Evolutionary conservation across 2,329 filamentous ascomycete genomes (phyloP), one percentile per base, ranked within the genome.

Genomic region (Aquanectria penicillioides): DNA sequence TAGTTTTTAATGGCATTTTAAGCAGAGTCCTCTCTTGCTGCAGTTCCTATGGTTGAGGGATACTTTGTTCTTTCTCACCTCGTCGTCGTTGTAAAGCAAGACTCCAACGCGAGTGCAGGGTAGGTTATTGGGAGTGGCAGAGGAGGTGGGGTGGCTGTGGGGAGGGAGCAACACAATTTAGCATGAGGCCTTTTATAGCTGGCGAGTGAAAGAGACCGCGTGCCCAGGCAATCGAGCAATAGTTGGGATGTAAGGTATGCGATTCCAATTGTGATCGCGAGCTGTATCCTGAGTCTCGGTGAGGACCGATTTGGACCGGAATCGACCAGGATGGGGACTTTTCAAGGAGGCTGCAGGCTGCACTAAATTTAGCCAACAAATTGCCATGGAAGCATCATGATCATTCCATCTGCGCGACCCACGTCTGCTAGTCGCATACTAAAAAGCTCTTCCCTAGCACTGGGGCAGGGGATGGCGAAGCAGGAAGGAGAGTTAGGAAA

Each of bases 1-100:
- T 71, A 11, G 69, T 61, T 59, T 69, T 71, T 15, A 53, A 43
- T 6, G 56, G 33, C 69, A 71, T 71, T 8, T 46, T 63, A 44
- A 20, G 13, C 15, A 17, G 38, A n/a, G n/a, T n/a, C n/a, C n/a
- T n/a, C n/a, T n/a, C n/a, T n/a, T n/a, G n/a, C n/a, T n/a, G n/a
- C n/a, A n/a, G n/a, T n/a, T n/a, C n/a, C n/a, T n/a, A n/a, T 5
- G 6, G 17, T 15, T 18, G 12, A n/a, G 23, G 29, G 11, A 9
- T 25, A 5, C 23, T 25, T 15, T 41, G 22, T 12, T 12, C 1
- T n/a, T 10, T 8, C 10, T 10, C 11, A 13, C 6, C 6, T 8
- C 2, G 5, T 25, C n/a, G 17, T 20, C n/a, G n/a, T n/a, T n/a
- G 12, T 11, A 22, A 9, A n/a, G n/a, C n/a, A 22, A 8, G 17